These are phyloP conservation scores for Penicillium malachiteum DNA, from an alignment of 495 filamentous ascomycete genomes.

Conservation along the genomic window DNA sequence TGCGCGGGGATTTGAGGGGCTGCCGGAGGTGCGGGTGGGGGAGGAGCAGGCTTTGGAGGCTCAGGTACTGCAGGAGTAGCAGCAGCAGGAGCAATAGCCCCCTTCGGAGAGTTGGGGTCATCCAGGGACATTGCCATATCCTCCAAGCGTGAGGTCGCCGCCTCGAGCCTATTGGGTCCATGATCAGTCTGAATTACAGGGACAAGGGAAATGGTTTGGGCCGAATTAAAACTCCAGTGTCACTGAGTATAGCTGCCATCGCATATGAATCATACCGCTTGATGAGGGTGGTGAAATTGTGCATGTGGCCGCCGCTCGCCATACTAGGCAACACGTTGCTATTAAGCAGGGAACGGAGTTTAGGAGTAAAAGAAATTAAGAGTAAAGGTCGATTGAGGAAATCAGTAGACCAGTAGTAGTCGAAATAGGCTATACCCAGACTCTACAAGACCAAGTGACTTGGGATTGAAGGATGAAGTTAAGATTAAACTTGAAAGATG, in stretches of 20 bases:
- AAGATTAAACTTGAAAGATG: slow-evolving; percentile 2
- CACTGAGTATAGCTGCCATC: not conserved
- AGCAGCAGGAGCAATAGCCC: slow-evolving; percentile 37
- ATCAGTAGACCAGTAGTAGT: not conserved
- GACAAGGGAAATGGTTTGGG: not conserved
- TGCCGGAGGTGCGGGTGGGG: slow-evolving; percentile 45
- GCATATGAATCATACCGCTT: slow-evolving; percentile 70
- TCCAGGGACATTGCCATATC: slow-evolving; percentile 81
- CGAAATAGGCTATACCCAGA: no score
- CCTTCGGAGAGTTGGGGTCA: slow-evolving; percentile 52
- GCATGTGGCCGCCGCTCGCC: slow-evolving; percentile 68
- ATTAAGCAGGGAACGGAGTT: slow-evolving; percentile 2
- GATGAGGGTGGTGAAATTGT: slow-evolving; percentile 95
- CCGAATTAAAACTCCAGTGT: not conserved
- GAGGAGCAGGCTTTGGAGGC: slow-evolving; percentile 42
- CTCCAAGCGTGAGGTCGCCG: slow-evolving; percentile 92
- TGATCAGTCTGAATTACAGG: slow-evolving; percentile 23
- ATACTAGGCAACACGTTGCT: slow-evolving; percentile 43
- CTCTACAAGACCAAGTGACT: not conserved
- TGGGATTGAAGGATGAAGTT: not conserved
- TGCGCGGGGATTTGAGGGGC: slow-evolving; percentile 67
- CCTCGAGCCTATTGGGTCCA: slow-evolving; percentile 73
- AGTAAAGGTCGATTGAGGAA: slow-evolving; percentile 13
- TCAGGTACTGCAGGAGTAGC: slow-evolving; percentile 34
- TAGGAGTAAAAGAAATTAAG: slow-evolving; percentile 19